phyloP scores from a whole-genome alignment of 108 stramenopile genomes.

The Cafeteria roenbergensis region DNA sequence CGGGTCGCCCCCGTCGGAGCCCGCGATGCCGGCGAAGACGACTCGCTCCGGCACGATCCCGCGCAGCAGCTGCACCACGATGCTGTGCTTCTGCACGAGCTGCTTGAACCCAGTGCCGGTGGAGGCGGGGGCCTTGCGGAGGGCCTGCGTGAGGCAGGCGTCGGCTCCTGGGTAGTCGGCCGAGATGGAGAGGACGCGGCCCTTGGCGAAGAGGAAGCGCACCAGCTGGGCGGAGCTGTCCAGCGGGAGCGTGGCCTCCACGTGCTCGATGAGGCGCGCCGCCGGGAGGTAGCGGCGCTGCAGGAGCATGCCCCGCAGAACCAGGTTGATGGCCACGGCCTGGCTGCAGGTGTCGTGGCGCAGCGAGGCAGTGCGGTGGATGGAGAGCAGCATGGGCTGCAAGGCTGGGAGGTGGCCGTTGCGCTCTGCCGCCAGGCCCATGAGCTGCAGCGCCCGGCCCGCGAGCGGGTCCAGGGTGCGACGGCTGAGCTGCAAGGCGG shows the following conservation, averaged over 20 bases:
- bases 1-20: neutral
- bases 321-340: conserved; percentile 38
- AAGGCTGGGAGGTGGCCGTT: neutral
- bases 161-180: conserved; percentile 87
- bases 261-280: conserved; percentile 66
- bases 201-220: conserved; percentile 85
- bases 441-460: conserved; percentile 19
- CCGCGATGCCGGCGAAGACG: conserved; percentile 42
- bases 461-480: conserved; percentile 25
- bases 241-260: too few relatives aligned
- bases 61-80: conserved; percentile 84
- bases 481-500: neutral
- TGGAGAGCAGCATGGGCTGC: conserved; percentile 29
- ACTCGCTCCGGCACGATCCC: conserved; percentile 85
- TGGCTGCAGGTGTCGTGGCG: conserved; percentile 39
- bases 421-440: conserved; percentile 13
- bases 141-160: conserved; percentile 73
- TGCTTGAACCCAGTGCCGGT: conserved; percentile 77
- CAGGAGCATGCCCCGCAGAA: conserved; percentile 31
- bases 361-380: conserved; percentile 44
- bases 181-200: conserved; percentile 74
- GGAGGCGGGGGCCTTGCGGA: conserved; percentile 81
- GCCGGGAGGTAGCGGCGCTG: conserved; percentile 70
- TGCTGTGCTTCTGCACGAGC: conserved; percentile 61
- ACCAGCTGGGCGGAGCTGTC: conserved; percentile 88